Percentiles rank a stretch among this genome's conserved stretches.
phyloP scores from a whole-genome alignment of 805 yeast genomes.

The Ogataea degrootiae region DNA sequence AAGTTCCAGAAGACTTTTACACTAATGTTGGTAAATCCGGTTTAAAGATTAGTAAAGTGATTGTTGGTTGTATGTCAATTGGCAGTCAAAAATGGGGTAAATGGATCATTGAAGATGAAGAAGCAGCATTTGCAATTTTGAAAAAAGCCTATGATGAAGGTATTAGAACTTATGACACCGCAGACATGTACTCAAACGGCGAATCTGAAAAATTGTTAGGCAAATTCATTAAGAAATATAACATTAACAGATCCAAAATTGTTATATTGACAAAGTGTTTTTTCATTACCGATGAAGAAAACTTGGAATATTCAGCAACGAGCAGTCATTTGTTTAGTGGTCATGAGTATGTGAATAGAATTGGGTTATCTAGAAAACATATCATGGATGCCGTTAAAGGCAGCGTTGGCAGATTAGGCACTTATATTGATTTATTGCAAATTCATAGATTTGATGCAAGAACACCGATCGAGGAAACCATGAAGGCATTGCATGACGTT shows the following conservation, averaged over 20 bases:
- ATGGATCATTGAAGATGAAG: conserved; percentile 46
- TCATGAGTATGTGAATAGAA: conserved; percentile 29
- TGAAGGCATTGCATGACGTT: conserved; percentile 52
- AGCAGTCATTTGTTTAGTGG: background rate
- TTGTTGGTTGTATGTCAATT: conserved; percentile 53
- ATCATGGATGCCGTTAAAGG: conserved; percentile 38
- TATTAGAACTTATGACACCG: conserved; percentile 47
- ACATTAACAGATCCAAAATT: conserved; percentile 48
- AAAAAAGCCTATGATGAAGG: conserved; percentile 45
- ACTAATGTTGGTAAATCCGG: conserved; percentile 38
- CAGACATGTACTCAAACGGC: conserved; percentile 45
- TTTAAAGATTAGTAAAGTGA: conserved; percentile 41
- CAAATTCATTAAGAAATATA: conserved; percentile 47
- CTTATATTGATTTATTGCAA: conserved; percentile 48
- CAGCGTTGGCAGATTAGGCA: conserved; percentile 42
- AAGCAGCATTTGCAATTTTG: conserved; percentile 37
- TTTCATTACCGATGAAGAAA: conserved; percentile 25
- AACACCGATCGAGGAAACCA: conserved; percentile 48
- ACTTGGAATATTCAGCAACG: conserved; percentile 3
- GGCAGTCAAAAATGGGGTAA: conserved; percentile 40
- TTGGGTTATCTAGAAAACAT: conserved; percentile 43
- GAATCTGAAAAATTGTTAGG: conserved; percentile 45
- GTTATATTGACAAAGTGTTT: conserved; percentile 50
- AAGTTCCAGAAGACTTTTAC: too few relatives aligned
- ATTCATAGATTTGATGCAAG: conserved; percentile 50